phyloP scores from a whole-genome alignment of 805 yeast genomes.

The Kodamaea laetipori region DNA sequence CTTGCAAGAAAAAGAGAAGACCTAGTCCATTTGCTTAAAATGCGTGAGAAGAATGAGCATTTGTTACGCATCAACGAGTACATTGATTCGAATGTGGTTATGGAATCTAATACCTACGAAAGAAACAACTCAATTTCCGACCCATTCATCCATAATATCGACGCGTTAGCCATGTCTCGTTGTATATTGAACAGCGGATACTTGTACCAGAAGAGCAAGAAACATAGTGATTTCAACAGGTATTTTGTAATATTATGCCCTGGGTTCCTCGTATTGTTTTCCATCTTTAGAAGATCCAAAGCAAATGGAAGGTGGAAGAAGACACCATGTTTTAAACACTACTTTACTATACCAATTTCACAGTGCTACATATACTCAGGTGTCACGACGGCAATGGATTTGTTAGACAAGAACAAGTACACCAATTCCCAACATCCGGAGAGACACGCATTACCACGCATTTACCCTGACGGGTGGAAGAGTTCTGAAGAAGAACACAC shows the following conservation, averaged over 20 bases:
- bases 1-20: slow-evolving; percentile 44
- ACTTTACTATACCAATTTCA: slow-evolving; percentile 60
- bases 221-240: slow-evolving; percentile 64
- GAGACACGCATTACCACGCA: slow-evolving; percentile 62
- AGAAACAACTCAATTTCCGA: slow-evolving; percentile 48
- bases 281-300: slow-evolving; percentile 49
- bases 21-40: slow-evolving; percentile 30
- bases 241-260: slow-evolving; percentile 68
- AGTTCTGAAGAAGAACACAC: slow-evolving; percentile 75
- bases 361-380: slow-evolving; percentile 81
- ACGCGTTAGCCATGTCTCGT: slow-evolving; percentile 59
- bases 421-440: slow-evolving; percentile 55
- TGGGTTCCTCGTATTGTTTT: slow-evolving; percentile 63
- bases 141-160: slow-evolving; percentile 53
- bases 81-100: slow-evolving; percentile 55
- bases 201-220: slow-evolving; percentile 68
- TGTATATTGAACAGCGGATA: slow-evolving; percentile 65
- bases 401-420: slow-evolving; percentile 49
- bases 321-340: slow-evolving; percentile 51
- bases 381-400: slow-evolving; percentile 54
- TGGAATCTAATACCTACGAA: slow-evolving; percentile 23
- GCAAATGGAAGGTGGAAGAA: slow-evolving; percentile 49
- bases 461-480: slow-evolving; percentile 81
- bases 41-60: slow-evolving; percentile 49
- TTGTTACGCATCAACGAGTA: slow-evolving; percentile 54